Base-by-base conservation (phyloP, 306 rosid genomes). In the Adenanthera pavonina region DNA sequence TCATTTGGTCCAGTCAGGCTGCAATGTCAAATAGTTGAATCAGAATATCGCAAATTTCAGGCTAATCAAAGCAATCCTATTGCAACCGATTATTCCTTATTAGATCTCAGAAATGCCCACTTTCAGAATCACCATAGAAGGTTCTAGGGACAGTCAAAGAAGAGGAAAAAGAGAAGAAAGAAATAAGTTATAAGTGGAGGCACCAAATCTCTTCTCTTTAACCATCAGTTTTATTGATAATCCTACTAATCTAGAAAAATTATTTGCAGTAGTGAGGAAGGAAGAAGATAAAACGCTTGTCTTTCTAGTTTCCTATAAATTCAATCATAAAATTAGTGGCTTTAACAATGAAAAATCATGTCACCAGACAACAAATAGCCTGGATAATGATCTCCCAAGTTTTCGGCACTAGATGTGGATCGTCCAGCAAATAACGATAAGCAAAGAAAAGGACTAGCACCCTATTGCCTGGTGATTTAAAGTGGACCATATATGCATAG, bases 401-500 rank as follows among this genome's bases (percentile, higher is more conserved):
- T 80, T 83, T 83, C 87, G 75, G 79, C 71, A 62, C 69, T 8
- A 44, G 86, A 81, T 74, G 54, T 75, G 72, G 73, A 74, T 46
- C 60, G 82, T 43, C 69, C 78, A 12, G 67, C 54, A 38, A 36
- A 72, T 51, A 51, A 15, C 35, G 47, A 35, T 52, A 33, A 51
- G 64, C 53, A 56, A 20, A 38, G 77, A 75, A 56, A 75, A 25
- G 54, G 48, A 75, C 54, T 38, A 57, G 69, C 79, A 69, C 20
- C 17, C 66, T 53, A 57, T 74, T n/a, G 10, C 78, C 68, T 56
- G 68, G 14, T 56, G 53, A 56, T 56, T 57, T 76, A 25, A 48
- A 65, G 82, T 75, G 84, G 86, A 79, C 87, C 88, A 84, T 14
- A 11, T 77, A 81, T 52, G 81, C 69, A 84, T 60, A 75, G 70